These are phyloP conservation scores for Mycena pura DNA, from an alignment of 768 basidiomycete genomes.

Conservation along the genomic window DNA sequence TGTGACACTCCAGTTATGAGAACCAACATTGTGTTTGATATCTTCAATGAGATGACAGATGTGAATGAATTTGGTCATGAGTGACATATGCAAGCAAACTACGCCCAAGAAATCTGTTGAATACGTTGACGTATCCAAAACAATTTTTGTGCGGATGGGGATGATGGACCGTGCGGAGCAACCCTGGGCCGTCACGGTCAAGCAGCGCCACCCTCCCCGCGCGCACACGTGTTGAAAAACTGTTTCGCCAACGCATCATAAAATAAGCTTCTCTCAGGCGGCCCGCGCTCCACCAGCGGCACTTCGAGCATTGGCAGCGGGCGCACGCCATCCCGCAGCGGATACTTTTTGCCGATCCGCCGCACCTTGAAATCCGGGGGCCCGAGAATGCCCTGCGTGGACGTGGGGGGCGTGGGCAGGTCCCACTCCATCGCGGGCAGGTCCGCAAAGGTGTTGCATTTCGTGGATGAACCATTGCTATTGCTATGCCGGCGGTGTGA, in stretches of 20 bases:
- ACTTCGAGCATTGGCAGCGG: background rate
- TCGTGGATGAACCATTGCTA: background rate
- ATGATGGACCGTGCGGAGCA: too few relatives aligned
- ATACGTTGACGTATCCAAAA: too few relatives aligned
- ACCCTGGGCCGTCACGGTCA: background rate
- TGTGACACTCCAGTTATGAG: too few relatives aligned
- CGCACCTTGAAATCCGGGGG: background rate
- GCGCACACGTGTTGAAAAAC: background rate
- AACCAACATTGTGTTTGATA: too few relatives aligned
- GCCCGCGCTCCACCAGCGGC: background rate
- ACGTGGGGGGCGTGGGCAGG: background rate
- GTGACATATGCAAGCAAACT: too few relatives aligned
- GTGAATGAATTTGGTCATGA: too few relatives aligned
- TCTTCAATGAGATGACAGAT: too few relatives aligned
- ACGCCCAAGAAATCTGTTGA: too few relatives aligned
- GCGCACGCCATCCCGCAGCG: background rate
- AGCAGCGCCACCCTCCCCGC: background rate
- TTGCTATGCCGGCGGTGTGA: background rate
- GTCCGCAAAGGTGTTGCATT: slow-evolving; percentile 9
- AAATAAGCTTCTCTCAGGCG: slow-evolving; percentile 13
- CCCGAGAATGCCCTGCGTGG: background rate
- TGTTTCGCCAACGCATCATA: slow-evolving; percentile 1
- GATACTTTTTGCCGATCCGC: background rate
- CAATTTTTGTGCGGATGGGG: too few relatives aligned
- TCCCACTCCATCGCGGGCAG: background rate